Evolutionary conservation across 352 stramenopile genomes (phyloP), one percentile per base, ranked within the genome.

Genomic region (Globisporangium cylindrosporum): DNA sequence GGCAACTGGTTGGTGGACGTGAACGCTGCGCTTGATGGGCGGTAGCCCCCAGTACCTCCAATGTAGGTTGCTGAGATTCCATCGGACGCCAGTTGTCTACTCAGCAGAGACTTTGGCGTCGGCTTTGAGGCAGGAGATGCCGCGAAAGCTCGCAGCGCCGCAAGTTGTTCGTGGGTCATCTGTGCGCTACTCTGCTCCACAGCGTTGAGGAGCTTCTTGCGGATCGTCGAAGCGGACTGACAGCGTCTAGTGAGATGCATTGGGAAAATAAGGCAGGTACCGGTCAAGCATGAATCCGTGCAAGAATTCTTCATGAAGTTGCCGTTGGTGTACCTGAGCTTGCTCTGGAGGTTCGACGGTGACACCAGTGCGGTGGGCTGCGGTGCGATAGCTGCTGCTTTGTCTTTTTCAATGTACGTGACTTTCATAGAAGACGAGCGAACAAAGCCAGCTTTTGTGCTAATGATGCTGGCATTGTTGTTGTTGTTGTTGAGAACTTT

Each of bases 151-250:
- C 73, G 71, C 20, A 91, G 64, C 6, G 74, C 69, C 6, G 77
- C 72, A 18, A 86, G 67, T 59, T 89, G 78, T 29, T 78, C 71
- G 20, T 70, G 70, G 54, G 46, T 81, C 61, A 32, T 77, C 56
- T 32, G 72, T 55, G 61, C 80, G 49, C 60, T 73, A 38, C 82
- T 79, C 48, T 84, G 78, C 41, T 90, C 81, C 25, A 89, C 76
- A 1, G 81, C 83, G 41, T 77, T 62, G 3, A 84, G 75, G 46
- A 93, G 77, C n/a, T 88, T 87, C 61, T 88, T 89, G 20, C 85
- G 78, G 12, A 93, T 75, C 38, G 73, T 76, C 12, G 85, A 91
- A 2, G 85, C 85, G 0, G 85, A 93, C 48, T 87, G 79, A 48
- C 83, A 92, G 24, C 85, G 75, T 59, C 85, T 91, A 49, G 3